Base-by-base conservation (phyloP, 2,329 filamentous ascomycete genomes). In the Ceratocystis destructans region DNA sequence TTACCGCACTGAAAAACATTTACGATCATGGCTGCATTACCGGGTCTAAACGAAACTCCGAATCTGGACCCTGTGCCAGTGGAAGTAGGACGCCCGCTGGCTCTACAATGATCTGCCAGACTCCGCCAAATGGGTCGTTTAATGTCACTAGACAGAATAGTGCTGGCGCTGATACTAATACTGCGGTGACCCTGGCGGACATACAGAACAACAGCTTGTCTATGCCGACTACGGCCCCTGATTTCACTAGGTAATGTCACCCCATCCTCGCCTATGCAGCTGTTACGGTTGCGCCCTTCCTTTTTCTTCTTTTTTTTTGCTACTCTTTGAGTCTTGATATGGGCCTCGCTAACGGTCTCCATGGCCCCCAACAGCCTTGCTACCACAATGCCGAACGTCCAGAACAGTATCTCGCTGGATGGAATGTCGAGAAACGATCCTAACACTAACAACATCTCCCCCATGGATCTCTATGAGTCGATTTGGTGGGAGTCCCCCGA, bases 401-500 rank as follows among this genome's bases (percentile, higher is more conserved):
- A 68, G 64, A 53, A 61, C 28, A 22, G 61, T 67, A 72, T 75
- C 55, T 73, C 72, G 62, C 72, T 83, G 44, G 73, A 80, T 5
- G 79, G 79, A 59, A 74, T 84, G 62, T 73, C 75, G 62, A 73
- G 76, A 45, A 74, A 82, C 10, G 84, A 86, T 68, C 81, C 82
- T 17, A 68, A 66, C 64, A 77, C 80, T 2, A 76, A 82, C 44
- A 82, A 83, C 70, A 83, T 87, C 78, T 84, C 84, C 46, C 84
- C 84, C 0, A 84, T 87, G 83, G 84, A 87, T 68, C 75, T 87
- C 0, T 87, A 86, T 71, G 83, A 87, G 71, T 85, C 83, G 3
- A 87, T 87, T 59, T 87, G 86, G 76, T 86, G 83, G 79, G 84
- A 84, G 77, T 82, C 81, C 1, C 82, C 82, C 3, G 81, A 84